phyloP scores from a whole-genome alignment of 768 basidiomycete genomes.

The Termitomyces titanicus region DNA sequence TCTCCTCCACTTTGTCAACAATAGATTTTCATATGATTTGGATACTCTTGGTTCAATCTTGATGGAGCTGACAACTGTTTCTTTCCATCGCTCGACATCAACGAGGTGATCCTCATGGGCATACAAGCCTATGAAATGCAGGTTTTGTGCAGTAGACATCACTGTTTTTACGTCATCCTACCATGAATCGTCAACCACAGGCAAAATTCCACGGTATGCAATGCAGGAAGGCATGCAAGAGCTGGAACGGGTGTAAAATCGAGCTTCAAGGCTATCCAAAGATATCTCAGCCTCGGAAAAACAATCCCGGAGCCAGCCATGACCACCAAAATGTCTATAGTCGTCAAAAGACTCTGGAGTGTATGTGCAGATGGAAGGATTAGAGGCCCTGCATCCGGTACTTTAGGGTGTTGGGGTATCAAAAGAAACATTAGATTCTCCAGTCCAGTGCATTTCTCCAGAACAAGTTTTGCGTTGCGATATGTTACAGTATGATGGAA shows the following conservation, averaged over 20 bases:
- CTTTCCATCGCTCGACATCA: not conserved
- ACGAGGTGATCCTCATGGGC: not conserved
- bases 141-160: not conserved
- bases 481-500: not conserved
- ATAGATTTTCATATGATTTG: not conserved
- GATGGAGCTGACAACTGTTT: not conserved
- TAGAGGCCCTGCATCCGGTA: no score
- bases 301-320: not conserved
- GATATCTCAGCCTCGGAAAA: not conserved
- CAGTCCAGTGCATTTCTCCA: not conserved
- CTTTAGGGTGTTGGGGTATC: not conserved
- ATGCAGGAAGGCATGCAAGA: not conserved
- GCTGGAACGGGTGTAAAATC: not conserved
- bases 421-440: not conserved
- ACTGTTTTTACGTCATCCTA: not conserved
- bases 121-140: not conserved
- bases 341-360: not conserved
- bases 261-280: not conserved
- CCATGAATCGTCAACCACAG: not conserved
- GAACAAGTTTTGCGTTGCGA: no score
- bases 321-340: not conserved
- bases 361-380: no score
- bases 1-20: not conserved
- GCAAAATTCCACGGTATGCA: not conserved
- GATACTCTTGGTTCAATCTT: not conserved